Base-by-base conservation (phyloP, 805 yeast species). In the Monosporozyma aquatica region DNA sequence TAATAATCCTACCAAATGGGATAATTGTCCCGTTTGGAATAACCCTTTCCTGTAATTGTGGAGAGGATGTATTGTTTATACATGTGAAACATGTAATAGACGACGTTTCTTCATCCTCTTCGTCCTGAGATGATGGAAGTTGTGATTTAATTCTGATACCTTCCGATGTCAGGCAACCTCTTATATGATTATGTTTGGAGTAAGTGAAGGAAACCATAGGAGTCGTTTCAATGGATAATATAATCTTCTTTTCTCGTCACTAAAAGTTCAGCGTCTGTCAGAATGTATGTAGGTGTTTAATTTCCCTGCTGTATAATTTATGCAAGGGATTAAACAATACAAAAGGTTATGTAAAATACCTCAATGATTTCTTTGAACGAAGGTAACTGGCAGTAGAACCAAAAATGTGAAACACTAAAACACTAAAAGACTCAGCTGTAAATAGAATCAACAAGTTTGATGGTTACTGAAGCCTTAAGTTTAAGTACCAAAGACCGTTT, bases 151-250 rank as follows among this genome's bases (percentile, higher is more conserved):
- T 32, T 32, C 35, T 32, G 18, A 32, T 32, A 18, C 35, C 35
- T 6, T 32, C 35, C 4, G 35, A 9, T n/a, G 35, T 32, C 13
- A 32, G 6, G 11, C 7, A 18, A 6, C 23, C 35, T 18, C 35
- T 32, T 5, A 32, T 32, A 4, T 18, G 35, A 23, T 32, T 32
- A 20, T 32, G 23, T 32, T 32, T 32, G 3, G 35, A 32, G 15
- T 32, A 32, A 10, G 35, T 32, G 14, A 32, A 32, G 17, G 35
- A 4, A n/a, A 32, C 13, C 4, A 8, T 32, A 18, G 35, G n/a
- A 9, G 25, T 23, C 25, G 9, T 9, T 10, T 26, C 35, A 11
- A 40, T 40, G 14, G 76, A 78, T 47, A 78, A n/a, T n/a, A n/a
- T n/a, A n/a, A n/a, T n/a, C n/a, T n/a, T n/a, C n/a, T n/a, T n/a